Evolutionary conservation across 2,329 filamentous ascomycete species (phyloP).

Genomic region (Fusarium marasasianum): DNA sequence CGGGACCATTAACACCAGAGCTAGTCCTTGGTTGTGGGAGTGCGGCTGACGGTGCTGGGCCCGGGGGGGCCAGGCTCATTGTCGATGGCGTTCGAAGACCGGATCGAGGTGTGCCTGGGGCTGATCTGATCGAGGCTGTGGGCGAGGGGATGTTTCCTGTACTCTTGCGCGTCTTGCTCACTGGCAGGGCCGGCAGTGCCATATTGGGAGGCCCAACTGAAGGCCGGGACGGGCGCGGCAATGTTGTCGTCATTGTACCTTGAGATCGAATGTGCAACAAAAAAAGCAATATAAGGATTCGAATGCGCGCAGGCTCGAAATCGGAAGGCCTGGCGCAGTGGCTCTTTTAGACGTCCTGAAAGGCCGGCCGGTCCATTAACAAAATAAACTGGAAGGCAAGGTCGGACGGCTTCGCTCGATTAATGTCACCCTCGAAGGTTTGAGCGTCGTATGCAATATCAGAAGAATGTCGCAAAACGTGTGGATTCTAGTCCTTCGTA

Average conservation of each 20-base stretch:
- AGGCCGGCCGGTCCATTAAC: constrained; percentile 45
- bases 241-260: constrained; percentile 57
- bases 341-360: constrained; percentile 31
- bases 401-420: constrained; percentile 26
- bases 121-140: constrained; percentile 48
- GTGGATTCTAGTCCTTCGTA: constrained; percentile 13
- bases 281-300: constrained; percentile 12
- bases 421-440: constrained; percentile 16
- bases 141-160: constrained; percentile 58
- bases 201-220: constrained; percentile 76
- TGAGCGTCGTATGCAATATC: not conserved
- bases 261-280: constrained; percentile 8
- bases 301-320: constrained; percentile 28
- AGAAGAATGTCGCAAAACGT: constrained; percentile 18
- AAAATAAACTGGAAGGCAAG: constrained; percentile 9
- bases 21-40: constrained; percentile 66
- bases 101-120: constrained; percentile 63
- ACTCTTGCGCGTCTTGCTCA: constrained; percentile 77
- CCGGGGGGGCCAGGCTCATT: constrained; percentile 61
- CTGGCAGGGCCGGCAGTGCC: constrained; percentile 77
- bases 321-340: constrained; percentile 35
- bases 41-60: constrained; percentile 62
- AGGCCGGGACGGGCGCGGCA: constrained; percentile 73
- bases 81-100: constrained; percentile 69
- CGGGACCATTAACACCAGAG: constrained; percentile 65